Evolutionary conservation across 2,329 filamentous ascomycete genomes (phyloP), one percentile per base, ranked within the genome.

Genomic region (Catunica adiposa): DNA sequence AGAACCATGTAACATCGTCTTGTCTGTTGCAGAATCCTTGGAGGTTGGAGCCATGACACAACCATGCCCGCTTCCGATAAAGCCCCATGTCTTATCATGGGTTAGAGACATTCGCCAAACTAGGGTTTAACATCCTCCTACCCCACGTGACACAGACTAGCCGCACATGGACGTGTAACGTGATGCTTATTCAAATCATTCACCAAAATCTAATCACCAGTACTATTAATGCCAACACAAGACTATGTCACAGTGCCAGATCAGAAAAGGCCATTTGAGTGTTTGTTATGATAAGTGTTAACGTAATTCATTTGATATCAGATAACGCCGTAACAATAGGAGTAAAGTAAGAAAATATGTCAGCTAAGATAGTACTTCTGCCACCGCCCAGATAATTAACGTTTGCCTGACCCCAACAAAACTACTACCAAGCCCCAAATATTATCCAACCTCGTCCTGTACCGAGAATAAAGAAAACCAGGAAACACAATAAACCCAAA

Each of bases 401-500:
- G 8, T n/a, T 34, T 5, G 5, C 29, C 5, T 2, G 20, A n/a
- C 40, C 15, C n/a, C 40, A 17, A n/a, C n/a, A 44, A 44, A 44
- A 44, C 40, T 22, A 44, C 14, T n/a, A 3, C 20, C 40, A 4
- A 5, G 20, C 20, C 20, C n/a, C 15, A 17, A 11, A 44, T 17
- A 44, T 44, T 22, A 11, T 22, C 15, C 20, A 11, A 44, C 40
- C 40, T 44, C 40, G 40, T 44, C 40, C 40, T 44, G 15, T n/a
- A 44, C 40, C 40, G 20, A 22, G 20, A 44, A 44, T 17, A 44
- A 44, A 17, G 20, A 22, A 44, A 44, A n/a, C 11, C 40, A 44
- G 40, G 15, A 44, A 44, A 44, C 40, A 44, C 40, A 44, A 44
- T 44, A 44, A 44, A 44, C 40, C 40, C 40, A 44, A 44, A 44